Evolutionary conservation across 1,284 basidiomycete genomes (phyloP).

Genomic region (Leccinum griseonigrum): DNA sequence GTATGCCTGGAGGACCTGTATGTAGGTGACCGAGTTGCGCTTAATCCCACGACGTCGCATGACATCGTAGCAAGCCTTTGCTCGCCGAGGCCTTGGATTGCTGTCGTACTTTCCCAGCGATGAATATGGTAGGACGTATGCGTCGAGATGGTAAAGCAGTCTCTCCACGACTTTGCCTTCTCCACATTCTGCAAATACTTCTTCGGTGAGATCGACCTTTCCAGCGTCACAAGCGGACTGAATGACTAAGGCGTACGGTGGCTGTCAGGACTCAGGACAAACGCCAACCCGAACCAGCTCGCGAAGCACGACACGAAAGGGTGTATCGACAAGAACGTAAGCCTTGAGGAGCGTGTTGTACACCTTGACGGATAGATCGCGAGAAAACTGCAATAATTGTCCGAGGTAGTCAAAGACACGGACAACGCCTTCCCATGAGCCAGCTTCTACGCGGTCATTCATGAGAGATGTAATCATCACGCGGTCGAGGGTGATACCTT

Average conservation of each 20-base stretch:
- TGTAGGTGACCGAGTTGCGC: conserved; percentile 73
- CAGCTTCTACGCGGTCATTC: conserved; percentile 82
- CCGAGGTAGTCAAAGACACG: conserved; percentile 71
- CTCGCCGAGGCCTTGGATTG: conserved; percentile 49
- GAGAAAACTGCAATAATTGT: conserved; percentile 34
- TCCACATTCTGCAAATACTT: conserved; percentile 70
- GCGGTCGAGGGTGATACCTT: conserved; percentile 64
- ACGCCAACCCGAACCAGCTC: conserved; percentile 50
- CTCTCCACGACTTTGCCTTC: conserved; percentile 33
- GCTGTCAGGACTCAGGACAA: conserved; percentile 46
- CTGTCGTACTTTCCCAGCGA: conserved; percentile 72
- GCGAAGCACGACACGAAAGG: conserved; percentile 68
- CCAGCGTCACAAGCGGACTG: conserved; percentile 83
- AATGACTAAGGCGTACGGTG: conserved; percentile 75
- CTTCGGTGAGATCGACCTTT: conserved; percentile 62
- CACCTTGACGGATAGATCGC: conserved; percentile 52
- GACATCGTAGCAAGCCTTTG: conserved; percentile 70
- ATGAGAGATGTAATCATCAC: conserved; percentile 72
- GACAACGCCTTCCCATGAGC: conserved; percentile 76
- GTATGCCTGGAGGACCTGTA: conserved; percentile 67
- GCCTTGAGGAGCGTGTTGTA: conserved; percentile 86
- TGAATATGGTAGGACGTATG: conserved; percentile 79
- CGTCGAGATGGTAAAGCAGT: conserved; percentile 45
- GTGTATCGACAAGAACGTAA: conserved; percentile 78
- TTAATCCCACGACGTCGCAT: conserved; percentile 70